Percentiles rank a stretch among this genome's conserved stretches.
Evolutionary conservation across 2,329 filamentous ascomycete genomes (phyloP).

Genomic region (Cercospora sojina): DNA sequence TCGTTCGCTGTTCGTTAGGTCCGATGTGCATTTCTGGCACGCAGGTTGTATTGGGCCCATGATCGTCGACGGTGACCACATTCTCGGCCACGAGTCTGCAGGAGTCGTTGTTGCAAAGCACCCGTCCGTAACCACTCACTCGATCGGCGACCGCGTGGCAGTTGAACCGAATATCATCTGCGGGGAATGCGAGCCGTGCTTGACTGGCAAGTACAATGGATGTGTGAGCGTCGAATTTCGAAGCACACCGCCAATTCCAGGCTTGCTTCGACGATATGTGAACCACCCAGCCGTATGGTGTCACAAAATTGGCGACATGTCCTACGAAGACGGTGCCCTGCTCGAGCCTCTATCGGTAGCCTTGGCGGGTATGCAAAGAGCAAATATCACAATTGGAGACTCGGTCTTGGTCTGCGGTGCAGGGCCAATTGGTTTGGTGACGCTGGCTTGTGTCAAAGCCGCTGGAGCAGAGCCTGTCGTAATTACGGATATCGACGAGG

Average conservation of each 20-base stretch:
- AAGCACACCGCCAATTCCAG: slow-evolving; percentile 84
- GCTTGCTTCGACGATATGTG: slow-evolving; percentile 85
- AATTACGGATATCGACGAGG: slow-evolving; percentile 91
- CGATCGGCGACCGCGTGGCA: slow-evolving; percentile 85
- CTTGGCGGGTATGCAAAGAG: slow-evolving; percentile 81
- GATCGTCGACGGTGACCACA: slow-evolving; percentile 85
- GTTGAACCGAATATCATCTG: slow-evolving; percentile 95
- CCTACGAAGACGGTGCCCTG: slow-evolving; percentile 85
- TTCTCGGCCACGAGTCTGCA: slow-evolving; percentile 91
- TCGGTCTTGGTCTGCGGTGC: slow-evolving; percentile 87
- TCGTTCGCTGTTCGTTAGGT: slow-evolving; percentile 51
- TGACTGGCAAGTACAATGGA: slow-evolving; percentile 92
- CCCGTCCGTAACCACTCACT: slow-evolving; percentile 72
- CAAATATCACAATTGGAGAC: slow-evolving; percentile 78
- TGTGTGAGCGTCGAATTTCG: slow-evolving; percentile 84
- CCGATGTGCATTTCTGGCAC: slow-evolving; percentile 97
- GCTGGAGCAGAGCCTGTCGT: slow-evolving; percentile 88
- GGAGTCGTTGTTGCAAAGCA: slow-evolving; percentile 78
- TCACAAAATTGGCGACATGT: slow-evolving; percentile 92
- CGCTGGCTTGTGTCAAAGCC: slow-evolving; percentile 77
- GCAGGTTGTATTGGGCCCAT: slow-evolving; percentile 93
- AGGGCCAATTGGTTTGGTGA: slow-evolving; percentile 89
- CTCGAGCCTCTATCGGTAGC: slow-evolving; percentile 89
- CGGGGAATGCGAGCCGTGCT: slow-evolving; percentile 82
- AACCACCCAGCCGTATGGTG: slow-evolving; percentile 95